Conservation (phyloP, 306 rosid species). For the Cucumis sativus region DNA sequence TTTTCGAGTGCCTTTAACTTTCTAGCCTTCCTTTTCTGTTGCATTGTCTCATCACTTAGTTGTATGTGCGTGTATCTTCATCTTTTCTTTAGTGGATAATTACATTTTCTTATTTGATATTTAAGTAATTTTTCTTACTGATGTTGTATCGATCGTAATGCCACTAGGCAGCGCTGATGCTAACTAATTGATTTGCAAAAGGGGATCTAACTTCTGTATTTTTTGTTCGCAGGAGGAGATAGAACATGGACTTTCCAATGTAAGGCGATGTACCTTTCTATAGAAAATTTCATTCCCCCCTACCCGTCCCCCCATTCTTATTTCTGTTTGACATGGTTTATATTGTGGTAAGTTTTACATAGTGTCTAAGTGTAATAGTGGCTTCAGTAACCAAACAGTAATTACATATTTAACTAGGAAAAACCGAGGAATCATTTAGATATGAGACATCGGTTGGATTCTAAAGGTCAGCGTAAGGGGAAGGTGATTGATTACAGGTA, state of each 20-base stretch:
- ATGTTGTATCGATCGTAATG: background rate
- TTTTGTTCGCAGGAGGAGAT: slow-evolving; percentile 66
- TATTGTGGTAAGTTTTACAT: background rate
- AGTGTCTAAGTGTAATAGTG: background rate
- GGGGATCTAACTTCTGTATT: background rate
- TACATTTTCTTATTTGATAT: background rate
- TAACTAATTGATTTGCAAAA: background rate
- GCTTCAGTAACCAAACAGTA: background rate
- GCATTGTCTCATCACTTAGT: background rate
- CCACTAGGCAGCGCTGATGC: background rate
- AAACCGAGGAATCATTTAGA: slow-evolving; percentile 95
- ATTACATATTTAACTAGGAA: slow-evolving; percentile 35
- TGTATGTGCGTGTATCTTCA: background rate
- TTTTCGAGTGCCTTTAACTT: background rate
- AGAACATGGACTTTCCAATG: slow-evolving; percentile 61
- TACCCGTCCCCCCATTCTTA: background rate
- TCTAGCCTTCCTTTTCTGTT: background rate
- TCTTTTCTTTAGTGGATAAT: background rate
- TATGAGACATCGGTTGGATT: slow-evolving; percentile 96
- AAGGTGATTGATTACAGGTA: slow-evolving; percentile 93
- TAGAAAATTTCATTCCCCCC: background rate
- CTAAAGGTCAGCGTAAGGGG: slow-evolving; percentile 82
- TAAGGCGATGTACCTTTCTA: slow-evolving; percentile 14
- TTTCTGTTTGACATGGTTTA: background rate
- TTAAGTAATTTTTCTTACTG: background rate